These are phyloP conservation scores for Taxillus chinensis DNA, from an alignment of 164 flowering plant species.

Conservation along the genomic window DNA sequence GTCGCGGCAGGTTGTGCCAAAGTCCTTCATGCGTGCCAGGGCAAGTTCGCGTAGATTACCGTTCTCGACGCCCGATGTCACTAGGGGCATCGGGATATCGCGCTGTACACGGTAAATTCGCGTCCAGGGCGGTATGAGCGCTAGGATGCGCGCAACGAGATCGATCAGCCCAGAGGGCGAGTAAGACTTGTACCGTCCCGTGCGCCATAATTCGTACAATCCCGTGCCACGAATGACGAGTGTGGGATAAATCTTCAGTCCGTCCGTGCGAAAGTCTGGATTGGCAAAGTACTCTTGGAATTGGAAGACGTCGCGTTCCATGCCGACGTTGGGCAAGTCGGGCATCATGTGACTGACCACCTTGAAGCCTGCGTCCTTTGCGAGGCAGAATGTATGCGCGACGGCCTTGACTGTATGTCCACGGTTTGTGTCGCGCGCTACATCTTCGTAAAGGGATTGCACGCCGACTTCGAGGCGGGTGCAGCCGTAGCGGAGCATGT, in stretches of 20 bases:
- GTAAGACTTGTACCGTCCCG: conserved; percentile 79
- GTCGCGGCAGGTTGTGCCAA: conserved; percentile 96
- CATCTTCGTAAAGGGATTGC: conserved; percentile 98
- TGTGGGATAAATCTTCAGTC: conserved; percentile 98
- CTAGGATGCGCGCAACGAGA: conserved; percentile 81
- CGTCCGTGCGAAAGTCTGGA: conserved; percentile 88
- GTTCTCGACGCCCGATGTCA: conserved; percentile 98
- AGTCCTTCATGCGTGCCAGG: conserved; percentile 90
- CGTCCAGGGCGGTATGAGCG: conserved; percentile 99
- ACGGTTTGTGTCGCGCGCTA: conserved; percentile 94
- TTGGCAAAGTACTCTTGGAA: conserved; percentile 90
- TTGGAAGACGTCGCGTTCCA: conserved; percentile 95
- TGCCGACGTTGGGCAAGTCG: conserved; percentile 98
- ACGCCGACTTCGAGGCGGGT: conserved; percentile 97
- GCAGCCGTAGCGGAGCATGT: conserved; percentile 96
- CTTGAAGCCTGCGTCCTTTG: conserved; percentile 99
- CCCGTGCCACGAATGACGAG: conserved; percentile 99
- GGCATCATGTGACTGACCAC: conserved; percentile 93
- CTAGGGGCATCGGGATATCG: conserved; percentile 98
- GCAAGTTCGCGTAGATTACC: conserved; percentile 96
- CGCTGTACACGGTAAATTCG: conserved; percentile 98
- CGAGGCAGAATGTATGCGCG: conserved; percentile 96
- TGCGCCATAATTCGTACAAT: conserved; percentile 97
- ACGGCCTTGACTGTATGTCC: conserved; percentile 99
- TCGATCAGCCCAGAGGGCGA: conserved; percentile 99